Base-by-base conservation (phyloP, 768 basidiomycete species). In the Russula virescens region DNA sequence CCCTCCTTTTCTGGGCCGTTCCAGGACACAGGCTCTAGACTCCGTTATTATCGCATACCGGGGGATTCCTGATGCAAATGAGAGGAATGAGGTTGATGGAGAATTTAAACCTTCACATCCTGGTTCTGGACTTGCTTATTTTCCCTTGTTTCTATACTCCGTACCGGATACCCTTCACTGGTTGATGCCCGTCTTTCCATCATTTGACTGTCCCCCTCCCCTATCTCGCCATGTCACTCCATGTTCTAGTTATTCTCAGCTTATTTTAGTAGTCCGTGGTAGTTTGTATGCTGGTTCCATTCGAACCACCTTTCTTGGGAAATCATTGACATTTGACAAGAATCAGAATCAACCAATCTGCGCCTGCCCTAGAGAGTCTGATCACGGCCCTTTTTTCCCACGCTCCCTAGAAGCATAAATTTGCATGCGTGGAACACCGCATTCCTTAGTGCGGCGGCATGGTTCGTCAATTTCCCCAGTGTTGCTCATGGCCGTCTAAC, bases 1-100 rank as follows among this genome's bases (percentile, higher is more conserved):
- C 94, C 5, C 80, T 98, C 71, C 77, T 98, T 59, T 99, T 98
- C 79, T 94, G 91, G 86, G 91, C 91, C 46, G 94, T 99, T 42
- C 96, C 96, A 9, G 96, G 96, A 0, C 89, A 98, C 74, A 80
- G 94, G 64, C 82, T 98, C 69, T 97, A 76, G 62, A 28, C 16
- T 38, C 34, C 23, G 26, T 55, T 16, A 34, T 40, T 49, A 49
- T 14, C 42, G 19, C 48, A 26, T 55, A 23, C 49, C 54, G 42
- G 58, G 53, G 26, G 42, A 45, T 58, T 38, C 34, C 49, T 40
- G 63, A 40, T 13, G 31, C 14, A 34, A 47, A 46, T 58, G 51
- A 58, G 51, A 42, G 16, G 50, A 54, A 38, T 11, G 42, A 52
- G 28, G 51, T 34, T 48, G n/a, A 46, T 55, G 31, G 54, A 13